Evolutionary conservation across 1,139 yeast species (phyloP).

Genomic region (Suhomyces yuchorum): DNA sequence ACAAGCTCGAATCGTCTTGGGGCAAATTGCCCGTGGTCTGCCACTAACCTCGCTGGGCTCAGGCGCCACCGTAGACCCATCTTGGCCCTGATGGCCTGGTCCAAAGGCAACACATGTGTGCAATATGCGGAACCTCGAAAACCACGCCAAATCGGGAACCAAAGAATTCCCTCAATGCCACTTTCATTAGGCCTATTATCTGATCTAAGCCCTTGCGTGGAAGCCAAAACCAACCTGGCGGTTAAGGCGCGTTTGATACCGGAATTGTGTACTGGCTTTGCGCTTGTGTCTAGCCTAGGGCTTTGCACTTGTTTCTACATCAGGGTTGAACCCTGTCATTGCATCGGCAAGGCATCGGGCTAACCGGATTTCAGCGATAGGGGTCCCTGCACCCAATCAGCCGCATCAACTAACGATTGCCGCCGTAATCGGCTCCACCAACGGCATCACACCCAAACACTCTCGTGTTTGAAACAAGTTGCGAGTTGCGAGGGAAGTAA

Average conservation of each 20-base stretch:
- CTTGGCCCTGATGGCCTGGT: too few species aligned
- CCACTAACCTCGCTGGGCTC: too few species aligned
- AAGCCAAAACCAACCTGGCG: not conserved
- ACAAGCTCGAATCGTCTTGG: not conserved
- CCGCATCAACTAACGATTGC: too few species aligned
- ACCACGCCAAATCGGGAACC: not conserved
- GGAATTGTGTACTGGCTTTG: not conserved
- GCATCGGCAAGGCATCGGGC: not conserved
- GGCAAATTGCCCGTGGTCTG: too few species aligned
- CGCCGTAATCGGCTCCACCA: too few species aligned
- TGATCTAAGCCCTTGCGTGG: not conserved
- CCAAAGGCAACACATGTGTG: not conserved
- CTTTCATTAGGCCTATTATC: not conserved
- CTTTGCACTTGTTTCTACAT: not conserved
- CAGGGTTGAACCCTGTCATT: not conserved
- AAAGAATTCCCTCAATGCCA: not conserved
- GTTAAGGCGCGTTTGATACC: not conserved
- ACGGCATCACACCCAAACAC: too few species aligned
- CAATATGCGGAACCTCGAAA: not conserved
- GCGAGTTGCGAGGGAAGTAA: too few species aligned
- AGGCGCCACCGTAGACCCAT: too few species aligned
- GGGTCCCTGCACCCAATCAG: not conserved
- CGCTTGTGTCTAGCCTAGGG: not conserved
- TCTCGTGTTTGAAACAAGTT: too few species aligned
- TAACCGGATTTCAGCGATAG: not conserved